Base-by-base conservation (phyloP, 1,139 yeast genomes). In the Pichia sp. region DNA sequence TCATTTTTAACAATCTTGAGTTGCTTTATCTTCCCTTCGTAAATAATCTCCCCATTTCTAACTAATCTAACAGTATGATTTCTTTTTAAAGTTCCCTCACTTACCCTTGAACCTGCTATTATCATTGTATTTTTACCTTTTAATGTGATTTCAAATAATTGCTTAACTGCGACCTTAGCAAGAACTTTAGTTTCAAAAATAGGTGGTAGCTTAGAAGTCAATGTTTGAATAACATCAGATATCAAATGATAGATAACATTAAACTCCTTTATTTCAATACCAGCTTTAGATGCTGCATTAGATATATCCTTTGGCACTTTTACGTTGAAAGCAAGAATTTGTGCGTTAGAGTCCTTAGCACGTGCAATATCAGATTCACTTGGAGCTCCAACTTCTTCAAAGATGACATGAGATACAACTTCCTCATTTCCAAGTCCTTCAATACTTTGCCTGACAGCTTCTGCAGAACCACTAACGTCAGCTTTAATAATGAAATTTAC, bases 31-130 rank as follows among this genome's bases (percentile, higher is more conserved):
- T 68, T 67, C 4, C 98, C 98, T 39, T 71, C 71, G 60, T 67
- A 85, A 2, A 91, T 64, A 7, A 66, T 66, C 10, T 66, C 63
- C 5, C 54, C 64, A 15, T 61, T 61, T 52, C 97, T 72, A 41
- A 76, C 52, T 2, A 91, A 81, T 55, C 82, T 77, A 12, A 88
- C 77, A 31, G 64, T 63, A 1, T 82, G 67, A 12, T 76, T 69
- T 49, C 84, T 71, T 50, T 74, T 72, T 35, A 91, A 62, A 2
- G 66, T 60, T 10, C 99, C 99, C 37, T 72, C 74, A 17, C 65
- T 57, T n/a, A 91, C 88, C 56, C 82, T 79, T 56, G 94, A 84
- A 5, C 99, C 99, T 1, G 97, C 98, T 54, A 91, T 74, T 50
- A 71, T 72, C 41, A 75, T 62, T 19, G 67, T 68, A 42, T 68